Percentiles rank a stretch among this genome's conserved stretches.
phyloP scores from a whole-genome alignment of 768 basidiomycete genomes.

The Mycena kentingensis region DNA sequence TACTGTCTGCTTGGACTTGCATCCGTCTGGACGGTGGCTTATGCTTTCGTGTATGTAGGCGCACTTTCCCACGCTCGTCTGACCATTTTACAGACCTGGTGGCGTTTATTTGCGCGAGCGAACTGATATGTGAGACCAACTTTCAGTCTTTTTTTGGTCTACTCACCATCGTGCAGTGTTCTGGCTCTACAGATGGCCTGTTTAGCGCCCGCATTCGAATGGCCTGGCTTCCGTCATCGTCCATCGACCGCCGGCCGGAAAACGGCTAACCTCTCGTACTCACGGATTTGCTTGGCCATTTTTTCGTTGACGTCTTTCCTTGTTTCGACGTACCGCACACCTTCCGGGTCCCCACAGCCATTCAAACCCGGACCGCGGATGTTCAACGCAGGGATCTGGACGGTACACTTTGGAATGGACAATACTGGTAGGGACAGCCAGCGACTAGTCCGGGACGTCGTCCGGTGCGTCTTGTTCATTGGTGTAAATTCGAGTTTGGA shows the following conservation, averaged over 20 bases:
- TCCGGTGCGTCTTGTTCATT: conserved; percentile 31
- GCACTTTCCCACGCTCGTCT: neutral
- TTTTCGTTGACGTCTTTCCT: conserved; percentile 52
- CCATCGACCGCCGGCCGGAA: conserved; percentile 19
- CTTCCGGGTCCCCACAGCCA: conserved; percentile 50
- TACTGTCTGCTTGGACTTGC: conserved; percentile 66
- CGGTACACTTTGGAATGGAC: conserved; percentile 85
- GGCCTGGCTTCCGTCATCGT: conserved; percentile 28
- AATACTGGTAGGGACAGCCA: conserved; percentile 77
- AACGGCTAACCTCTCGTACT: conserved; percentile 28
- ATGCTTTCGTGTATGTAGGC: conserved; percentile 67
- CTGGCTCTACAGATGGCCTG: conserved; percentile 53
- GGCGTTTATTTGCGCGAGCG: conserved; percentile 75
- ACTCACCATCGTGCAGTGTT: conserved; percentile 42
- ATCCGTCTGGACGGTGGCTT: conserved; percentile 83
- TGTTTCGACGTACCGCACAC: conserved; percentile 56
- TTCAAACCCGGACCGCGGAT: conserved; percentile 65
- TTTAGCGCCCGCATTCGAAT: conserved; percentile 51
- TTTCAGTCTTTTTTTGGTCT: conserved; percentile 2
- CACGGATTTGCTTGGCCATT: conserved; percentile 37
- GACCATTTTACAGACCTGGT: conserved; percentile 46
- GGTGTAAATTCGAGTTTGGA: neutral
- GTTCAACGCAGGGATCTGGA: conserved; percentile 88
- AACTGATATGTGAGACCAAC: conserved; percentile 62
- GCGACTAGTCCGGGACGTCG: conserved; percentile 57